phyloP scores from a whole-genome alignment of 2,329 filamentous ascomycete genomes.

The Emydomyces testavorans region DNA sequence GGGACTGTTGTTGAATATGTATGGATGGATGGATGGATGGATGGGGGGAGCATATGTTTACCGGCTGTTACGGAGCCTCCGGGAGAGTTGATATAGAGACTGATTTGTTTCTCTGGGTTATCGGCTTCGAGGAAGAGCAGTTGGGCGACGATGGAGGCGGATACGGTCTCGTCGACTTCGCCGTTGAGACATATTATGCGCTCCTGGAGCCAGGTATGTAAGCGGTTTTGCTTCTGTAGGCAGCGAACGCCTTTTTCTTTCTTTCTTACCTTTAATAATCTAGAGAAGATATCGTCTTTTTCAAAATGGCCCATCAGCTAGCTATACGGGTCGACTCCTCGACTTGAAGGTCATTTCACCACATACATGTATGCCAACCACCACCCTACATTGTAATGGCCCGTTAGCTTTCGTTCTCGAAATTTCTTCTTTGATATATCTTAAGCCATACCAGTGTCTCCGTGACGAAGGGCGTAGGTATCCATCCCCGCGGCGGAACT shows the following conservation, averaged over 20 bases:
- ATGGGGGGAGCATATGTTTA: slow-evolving; percentile 23
- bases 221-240: slow-evolving; percentile 5
- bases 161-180: slow-evolving; percentile 76
- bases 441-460: slow-evolving; percentile 44
- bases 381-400: slow-evolving; percentile 44
- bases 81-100: slow-evolving; percentile 94
- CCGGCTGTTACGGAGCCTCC: slow-evolving; percentile 83
- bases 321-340: slow-evolving; percentile 14
- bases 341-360: neutral
- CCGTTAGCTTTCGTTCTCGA: neutral
- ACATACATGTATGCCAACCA: slow-evolving; percentile 65
- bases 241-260: slow-evolving; percentile 32
- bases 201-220: slow-evolving; percentile 45
- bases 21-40: neutral
- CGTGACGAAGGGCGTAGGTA: slow-evolving; percentile 44
- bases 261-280: slow-evolving; percentile 55
- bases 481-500: slow-evolving; percentile 34
- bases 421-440: neutral
- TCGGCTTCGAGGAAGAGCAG: slow-evolving; percentile 97
- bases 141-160: slow-evolving; percentile 89
- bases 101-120: slow-evolving; percentile 85
- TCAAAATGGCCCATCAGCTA: slow-evolving; percentile 14
- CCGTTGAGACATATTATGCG: slow-evolving; percentile 91
- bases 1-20: neutral
- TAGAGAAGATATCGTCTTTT: slow-evolving; percentile 69